These are phyloP conservation scores for Elaphomyces granulatus DNA, from an alignment of 495 filamentous ascomycete genomes.

Conservation along the genomic window DNA sequence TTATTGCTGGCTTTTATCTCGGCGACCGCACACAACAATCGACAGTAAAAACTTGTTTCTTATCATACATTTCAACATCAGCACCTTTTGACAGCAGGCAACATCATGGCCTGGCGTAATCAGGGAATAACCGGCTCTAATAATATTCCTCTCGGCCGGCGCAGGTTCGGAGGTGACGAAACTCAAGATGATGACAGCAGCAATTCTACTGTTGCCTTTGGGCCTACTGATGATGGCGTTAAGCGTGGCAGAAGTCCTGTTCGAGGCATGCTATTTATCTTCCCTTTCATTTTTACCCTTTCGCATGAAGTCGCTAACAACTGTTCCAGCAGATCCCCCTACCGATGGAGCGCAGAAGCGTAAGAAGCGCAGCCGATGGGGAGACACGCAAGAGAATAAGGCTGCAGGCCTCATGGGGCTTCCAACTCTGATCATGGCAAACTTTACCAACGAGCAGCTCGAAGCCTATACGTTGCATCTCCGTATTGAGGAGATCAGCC, in stretches of 20 bases:
- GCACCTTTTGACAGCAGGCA: neutral
- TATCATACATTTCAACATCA: neutral
- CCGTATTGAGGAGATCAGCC: slow-evolving; percentile 95
- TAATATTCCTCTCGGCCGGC: slow-evolving; percentile 87
- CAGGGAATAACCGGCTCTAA: slow-evolving; percentile 98
- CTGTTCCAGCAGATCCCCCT: slow-evolving; percentile 32
- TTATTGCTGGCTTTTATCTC: too few relatives aligned
- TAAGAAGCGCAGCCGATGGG: slow-evolving; percentile 98
- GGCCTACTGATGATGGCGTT: slow-evolving; percentile 33
- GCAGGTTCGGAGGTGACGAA: slow-evolving; percentile 66
- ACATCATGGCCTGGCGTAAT: slow-evolving; percentile 72
- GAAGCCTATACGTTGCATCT: slow-evolving; percentile 92
- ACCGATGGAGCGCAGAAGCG: slow-evolving; percentile 64
- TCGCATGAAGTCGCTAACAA: neutral
- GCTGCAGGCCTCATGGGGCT: slow-evolving; percentile 95
- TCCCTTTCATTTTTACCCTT: neutral
- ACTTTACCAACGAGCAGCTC: slow-evolving; percentile 95
- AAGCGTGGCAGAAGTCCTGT: slow-evolving; percentile 69
- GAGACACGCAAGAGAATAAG: slow-evolving; percentile 91
- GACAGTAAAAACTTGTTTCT: too few relatives aligned
- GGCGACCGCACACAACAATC: too few relatives aligned
- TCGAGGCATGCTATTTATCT: slow-evolving; percentile 30
- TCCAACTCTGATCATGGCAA: slow-evolving; percentile 85
- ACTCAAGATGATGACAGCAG: slow-evolving; percentile 43
- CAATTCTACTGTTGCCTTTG: slow-evolving; percentile 37